Percentiles rank a stretch among this genome's conserved stretches.
Evolutionary conservation across 352 stramenopile genomes (phyloP).

Genomic region (Globisporangium carolinianum): DNA sequence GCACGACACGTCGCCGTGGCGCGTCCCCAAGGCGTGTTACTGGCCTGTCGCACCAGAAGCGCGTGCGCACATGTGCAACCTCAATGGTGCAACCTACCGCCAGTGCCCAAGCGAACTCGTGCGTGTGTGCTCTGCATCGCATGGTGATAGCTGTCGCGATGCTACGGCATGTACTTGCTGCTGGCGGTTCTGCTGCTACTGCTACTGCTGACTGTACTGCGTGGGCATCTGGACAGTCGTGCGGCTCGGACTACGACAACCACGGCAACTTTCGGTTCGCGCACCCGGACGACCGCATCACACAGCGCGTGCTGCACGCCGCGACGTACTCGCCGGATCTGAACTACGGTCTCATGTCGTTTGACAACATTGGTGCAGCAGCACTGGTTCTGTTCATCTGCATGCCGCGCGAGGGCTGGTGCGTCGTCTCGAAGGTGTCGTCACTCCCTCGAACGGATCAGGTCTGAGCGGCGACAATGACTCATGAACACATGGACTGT

Average conservation of each 20-base stretch:
- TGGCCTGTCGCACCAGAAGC: slow-evolving; percentile 84
- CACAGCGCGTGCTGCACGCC: slow-evolving; percentile 23
- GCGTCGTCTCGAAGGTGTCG: background rate
- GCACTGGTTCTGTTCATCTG: slow-evolving; percentile 87
- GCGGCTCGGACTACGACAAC: slow-evolving; percentile 54
- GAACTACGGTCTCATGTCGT: slow-evolving; percentile 83
- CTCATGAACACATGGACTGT: background rate
- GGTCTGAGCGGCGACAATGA: too few species aligned
- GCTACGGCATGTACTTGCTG: too few species aligned
- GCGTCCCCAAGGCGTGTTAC: slow-evolving; percentile 62
- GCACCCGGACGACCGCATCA: slow-evolving; percentile 29
- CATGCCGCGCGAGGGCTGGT: slow-evolving; percentile 90
- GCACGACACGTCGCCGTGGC: slow-evolving; percentile 45
- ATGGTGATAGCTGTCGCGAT: background rate
- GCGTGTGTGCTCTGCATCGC: background rate
- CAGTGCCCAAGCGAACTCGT: slow-evolving; percentile 33
- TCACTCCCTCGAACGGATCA: too few species aligned
- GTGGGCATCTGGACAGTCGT: slow-evolving; percentile 16
- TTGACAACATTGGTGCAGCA: slow-evolving; percentile 83
- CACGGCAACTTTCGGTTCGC: slow-evolving; percentile 63
- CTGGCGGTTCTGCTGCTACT: too few species aligned
- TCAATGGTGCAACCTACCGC: slow-evolving; percentile 26
- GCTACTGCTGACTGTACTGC: too few species aligned
- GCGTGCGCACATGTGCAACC: slow-evolving; percentile 42
- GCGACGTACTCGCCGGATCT: slow-evolving; percentile 61